Conservation (phyloP, 441 rosid species). For the Sinapis alba region DNA sequence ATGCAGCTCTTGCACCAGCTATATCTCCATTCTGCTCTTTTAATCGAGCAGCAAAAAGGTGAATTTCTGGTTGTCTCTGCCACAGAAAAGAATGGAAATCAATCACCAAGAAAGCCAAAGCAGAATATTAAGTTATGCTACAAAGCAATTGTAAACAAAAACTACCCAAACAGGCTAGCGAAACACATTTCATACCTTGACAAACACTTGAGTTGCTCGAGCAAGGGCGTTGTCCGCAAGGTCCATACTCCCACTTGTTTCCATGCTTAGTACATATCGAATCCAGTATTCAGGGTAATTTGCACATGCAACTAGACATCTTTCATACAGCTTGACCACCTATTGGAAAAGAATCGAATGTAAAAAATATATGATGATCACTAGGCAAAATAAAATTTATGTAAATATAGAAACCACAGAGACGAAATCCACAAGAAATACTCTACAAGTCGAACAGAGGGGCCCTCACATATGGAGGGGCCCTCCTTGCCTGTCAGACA, state of each 20-base stretch:
- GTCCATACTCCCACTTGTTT: slow-evolving; percentile 58
- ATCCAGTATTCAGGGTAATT: slow-evolving; percentile 94
- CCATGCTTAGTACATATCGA: slow-evolving; percentile 83
- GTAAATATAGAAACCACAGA: slow-evolving; percentile 18
- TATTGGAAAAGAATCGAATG: slow-evolving; percentile 41
- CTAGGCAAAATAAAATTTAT: slow-evolving; percentile 11
- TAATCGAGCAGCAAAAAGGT: slow-evolving; percentile 84
- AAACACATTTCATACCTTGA: slow-evolving; percentile 62
- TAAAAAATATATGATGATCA: slow-evolving; percentile 22
- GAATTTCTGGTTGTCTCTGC: slow-evolving; percentile 95
- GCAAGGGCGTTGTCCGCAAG: slow-evolving; percentile 85
- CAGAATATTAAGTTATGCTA: not conserved
- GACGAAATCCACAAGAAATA: not conserved
- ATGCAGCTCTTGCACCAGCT: slow-evolving; percentile 85
- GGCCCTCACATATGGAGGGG: not conserved
- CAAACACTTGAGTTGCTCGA: slow-evolving; percentile 94
- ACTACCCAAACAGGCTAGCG: not conserved
- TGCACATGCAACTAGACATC: slow-evolving; percentile 97
- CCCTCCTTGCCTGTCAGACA: not conserved
- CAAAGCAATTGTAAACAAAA: not conserved
- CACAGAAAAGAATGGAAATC: slow-evolving; percentile 20
- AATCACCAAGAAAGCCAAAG: not conserved
- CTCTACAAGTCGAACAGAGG: not conserved
- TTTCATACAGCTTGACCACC: slow-evolving; percentile 95
- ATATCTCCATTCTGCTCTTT: slow-evolving; percentile 88